phyloP scores from a whole-genome alignment of 768 basidiomycete species.

The Hygrophorus russula region DNA sequence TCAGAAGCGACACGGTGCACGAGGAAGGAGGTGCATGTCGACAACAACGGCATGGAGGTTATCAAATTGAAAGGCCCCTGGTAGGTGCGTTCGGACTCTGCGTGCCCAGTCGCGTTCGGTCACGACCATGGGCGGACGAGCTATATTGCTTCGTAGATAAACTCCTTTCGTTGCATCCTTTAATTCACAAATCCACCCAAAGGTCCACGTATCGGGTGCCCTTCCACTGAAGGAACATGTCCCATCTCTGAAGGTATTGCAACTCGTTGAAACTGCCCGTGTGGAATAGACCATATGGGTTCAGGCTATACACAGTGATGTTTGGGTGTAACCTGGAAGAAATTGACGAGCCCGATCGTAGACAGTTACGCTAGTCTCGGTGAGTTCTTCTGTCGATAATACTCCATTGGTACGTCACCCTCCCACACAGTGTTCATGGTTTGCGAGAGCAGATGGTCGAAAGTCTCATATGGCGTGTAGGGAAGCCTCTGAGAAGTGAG shows the following conservation, averaged over 20 bases:
- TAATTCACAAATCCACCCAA: not conserved
- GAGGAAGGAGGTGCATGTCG: slow-evolving; percentile 57
- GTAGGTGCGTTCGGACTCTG: slow-evolving; percentile 59
- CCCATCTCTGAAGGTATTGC: slow-evolving; percentile 93
- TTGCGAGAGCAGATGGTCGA: slow-evolving; percentile 73
- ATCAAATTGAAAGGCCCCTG: slow-evolving; percentile 82
- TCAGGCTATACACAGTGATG: slow-evolving; percentile 72
- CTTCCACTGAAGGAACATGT: slow-evolving; percentile 89
- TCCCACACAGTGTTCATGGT: slow-evolving; percentile 38
- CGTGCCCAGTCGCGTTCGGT: not conserved
- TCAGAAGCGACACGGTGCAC: slow-evolving; percentile 42
- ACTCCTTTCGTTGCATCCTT: not conserved
- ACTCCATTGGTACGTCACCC: slow-evolving; percentile 49
- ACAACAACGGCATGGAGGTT: slow-evolving; percentile 76
- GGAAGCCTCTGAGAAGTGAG: slow-evolving; percentile 84
- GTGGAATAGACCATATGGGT: slow-evolving; percentile 89
- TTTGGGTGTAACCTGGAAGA: slow-evolving; percentile 95
- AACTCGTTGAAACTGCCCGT: slow-evolving; percentile 89
- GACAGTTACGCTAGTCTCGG: slow-evolving; percentile 79
- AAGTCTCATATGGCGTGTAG: slow-evolving; percentile 90
- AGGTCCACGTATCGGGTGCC: slow-evolving; percentile 96
- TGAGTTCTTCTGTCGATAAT: slow-evolving; percentile 85
- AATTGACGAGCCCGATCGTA: slow-evolving; percentile 69
- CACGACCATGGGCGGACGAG: not conserved
- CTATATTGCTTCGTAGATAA: not conserved